Percentiles rank a stretch among this genome's conserved stretches.
phyloP scores from a whole-genome alignment of 441 rosid species.

The Mallotus japonicus region DNA sequence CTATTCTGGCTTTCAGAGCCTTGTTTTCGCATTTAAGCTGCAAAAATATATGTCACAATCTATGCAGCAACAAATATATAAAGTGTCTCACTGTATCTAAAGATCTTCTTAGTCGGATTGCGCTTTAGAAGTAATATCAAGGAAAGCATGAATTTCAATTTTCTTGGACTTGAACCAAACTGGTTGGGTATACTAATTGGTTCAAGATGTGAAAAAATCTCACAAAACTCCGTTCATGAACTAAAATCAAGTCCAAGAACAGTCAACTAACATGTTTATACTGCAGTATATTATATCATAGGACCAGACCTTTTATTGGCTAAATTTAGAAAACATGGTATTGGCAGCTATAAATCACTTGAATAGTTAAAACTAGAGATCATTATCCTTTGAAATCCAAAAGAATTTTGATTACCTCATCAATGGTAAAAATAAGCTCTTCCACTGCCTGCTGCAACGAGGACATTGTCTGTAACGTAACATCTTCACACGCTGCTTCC shows the following conservation, averaged over 20 bases:
- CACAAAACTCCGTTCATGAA: not conserved
- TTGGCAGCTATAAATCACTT: not conserved
- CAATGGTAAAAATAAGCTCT: slow-evolving; percentile 43
- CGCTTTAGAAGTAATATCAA: not conserved
- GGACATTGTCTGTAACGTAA: slow-evolving; percentile 40
- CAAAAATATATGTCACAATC: slow-evolving; percentile 10
- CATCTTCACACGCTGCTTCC: slow-evolving; percentile 46
- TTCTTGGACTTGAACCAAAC: not conserved
- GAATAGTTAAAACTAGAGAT: not conserved
- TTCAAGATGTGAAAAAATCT: not conserved
- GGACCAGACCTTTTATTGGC: no score
- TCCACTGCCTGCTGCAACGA: slow-evolving; percentile 50
- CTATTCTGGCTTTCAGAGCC: slow-evolving; percentile 40
- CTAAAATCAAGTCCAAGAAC: not conserved
- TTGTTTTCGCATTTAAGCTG: slow-evolving; percentile 54
- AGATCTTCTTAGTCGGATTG: not conserved
- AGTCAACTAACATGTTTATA: not conserved
- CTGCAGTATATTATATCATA: not conserved
- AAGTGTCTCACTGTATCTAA: not conserved
- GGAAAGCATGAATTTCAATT: not conserved
- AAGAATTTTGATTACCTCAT: slow-evolving; percentile 44
- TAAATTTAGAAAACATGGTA: no score
- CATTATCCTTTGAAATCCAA: not conserved
- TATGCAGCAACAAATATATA: not conserved
- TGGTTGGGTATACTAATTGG: not conserved